phyloP scores from a whole-genome alignment of 116 monocot species.

The Iris pallida region DNA sequence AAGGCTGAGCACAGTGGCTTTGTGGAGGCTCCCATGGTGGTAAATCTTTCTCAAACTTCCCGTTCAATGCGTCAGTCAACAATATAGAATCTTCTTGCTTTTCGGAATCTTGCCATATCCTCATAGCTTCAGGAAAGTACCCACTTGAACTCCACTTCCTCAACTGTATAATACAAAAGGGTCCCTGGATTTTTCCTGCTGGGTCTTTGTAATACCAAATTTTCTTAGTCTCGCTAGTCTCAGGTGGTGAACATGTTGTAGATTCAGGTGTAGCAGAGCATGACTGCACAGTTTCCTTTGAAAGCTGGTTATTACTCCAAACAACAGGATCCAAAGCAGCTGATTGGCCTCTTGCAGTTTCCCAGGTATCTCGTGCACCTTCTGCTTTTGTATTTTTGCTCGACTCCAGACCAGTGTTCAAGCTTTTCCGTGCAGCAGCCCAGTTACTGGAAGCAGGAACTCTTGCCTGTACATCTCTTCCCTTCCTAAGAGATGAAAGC shows the following conservation, averaged over 20 bases:
- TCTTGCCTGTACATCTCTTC: conserved; percentile 41
- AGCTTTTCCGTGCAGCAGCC: conserved; percentile 29
- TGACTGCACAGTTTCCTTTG: conserved; percentile 15
- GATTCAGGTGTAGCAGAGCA: conserved; percentile 19
- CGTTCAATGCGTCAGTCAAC: conserved; percentile 68
- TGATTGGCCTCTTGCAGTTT: conserved; percentile 9
- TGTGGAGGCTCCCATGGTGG: conserved; percentile 24
- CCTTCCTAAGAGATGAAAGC: conserved; percentile 29
- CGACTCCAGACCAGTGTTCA: conserved; percentile 28
- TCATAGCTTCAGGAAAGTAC: conserved; percentile 76
- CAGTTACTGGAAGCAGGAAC: conserved; percentile 31
- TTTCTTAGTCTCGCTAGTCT: conserved; percentile 66
- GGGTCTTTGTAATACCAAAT: conserved; percentile 93
- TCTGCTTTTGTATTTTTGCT: conserved; percentile 23
- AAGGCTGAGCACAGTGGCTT: conserved; percentile 14
- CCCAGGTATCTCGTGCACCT: conserved; percentile 15
- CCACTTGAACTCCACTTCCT: conserved; percentile 89
- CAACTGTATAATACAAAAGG: conserved; percentile 85
- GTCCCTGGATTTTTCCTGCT: conserved; percentile 77
- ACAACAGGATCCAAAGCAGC: conserved; percentile 6
- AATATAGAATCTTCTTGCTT: conserved; percentile 69
- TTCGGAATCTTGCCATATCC: conserved; percentile 67
- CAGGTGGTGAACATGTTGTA: conserved; percentile 4
- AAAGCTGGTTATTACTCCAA: conserved; percentile 21
- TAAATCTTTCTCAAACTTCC: conserved; percentile 60